phyloP scores from a whole-genome alignment of 2,329 filamentous ascomycete species.

The Fusarium torreyae region DNA sequence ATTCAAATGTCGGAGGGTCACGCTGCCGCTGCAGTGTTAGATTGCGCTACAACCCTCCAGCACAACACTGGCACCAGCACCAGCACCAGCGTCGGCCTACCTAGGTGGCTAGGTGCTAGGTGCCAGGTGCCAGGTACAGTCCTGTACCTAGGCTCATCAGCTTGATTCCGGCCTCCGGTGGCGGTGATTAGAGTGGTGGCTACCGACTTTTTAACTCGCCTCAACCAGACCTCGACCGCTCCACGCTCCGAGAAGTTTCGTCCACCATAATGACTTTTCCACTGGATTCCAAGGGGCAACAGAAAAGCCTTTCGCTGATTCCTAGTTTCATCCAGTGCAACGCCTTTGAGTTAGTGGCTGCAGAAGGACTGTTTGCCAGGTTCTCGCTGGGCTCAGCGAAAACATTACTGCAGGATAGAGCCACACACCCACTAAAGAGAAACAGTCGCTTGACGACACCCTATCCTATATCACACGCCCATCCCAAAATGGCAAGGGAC shows the following conservation, averaged over 20 bases:
- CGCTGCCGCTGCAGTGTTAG: slow-evolving; percentile 45
- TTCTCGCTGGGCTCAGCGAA: neutral
- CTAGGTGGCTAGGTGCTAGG: too few relatives aligned
- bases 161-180: slow-evolving; percentile 27
- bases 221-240: slow-evolving; percentile 16
- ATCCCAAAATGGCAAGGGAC: slow-evolving; percentile 11
- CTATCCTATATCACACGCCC: slow-evolving; percentile 5
- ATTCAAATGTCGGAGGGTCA: slow-evolving; percentile 43
- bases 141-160: slow-evolving; percentile 1
- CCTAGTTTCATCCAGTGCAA: slow-evolving; percentile 28
- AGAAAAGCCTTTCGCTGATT: slow-evolving; percentile 22
- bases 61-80: slow-evolving; percentile 5
- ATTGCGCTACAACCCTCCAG: slow-evolving; percentile 38
- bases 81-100: too few relatives aligned
- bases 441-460: too few relatives aligned
- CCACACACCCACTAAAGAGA: slow-evolving; percentile 13
- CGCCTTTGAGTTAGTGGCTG: slow-evolving; percentile 9
- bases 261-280: slow-evolving; percentile 4
- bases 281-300: slow-evolving; percentile 37
- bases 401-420: neutral
- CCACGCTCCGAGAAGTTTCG: slow-evolving; percentile 5
- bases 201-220: slow-evolving; percentile 29
- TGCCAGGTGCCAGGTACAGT: too few relatives aligned
- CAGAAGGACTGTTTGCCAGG: neutral
- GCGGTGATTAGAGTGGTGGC: slow-evolving; percentile 35